A percentile compares a stretch with the other conserved stretches of the same genome.
These are phyloP conservation scores for Leccinum discolor DNA, from an alignment of 1,284 basidiomycete genomes.

Conservation along the genomic window DNA sequence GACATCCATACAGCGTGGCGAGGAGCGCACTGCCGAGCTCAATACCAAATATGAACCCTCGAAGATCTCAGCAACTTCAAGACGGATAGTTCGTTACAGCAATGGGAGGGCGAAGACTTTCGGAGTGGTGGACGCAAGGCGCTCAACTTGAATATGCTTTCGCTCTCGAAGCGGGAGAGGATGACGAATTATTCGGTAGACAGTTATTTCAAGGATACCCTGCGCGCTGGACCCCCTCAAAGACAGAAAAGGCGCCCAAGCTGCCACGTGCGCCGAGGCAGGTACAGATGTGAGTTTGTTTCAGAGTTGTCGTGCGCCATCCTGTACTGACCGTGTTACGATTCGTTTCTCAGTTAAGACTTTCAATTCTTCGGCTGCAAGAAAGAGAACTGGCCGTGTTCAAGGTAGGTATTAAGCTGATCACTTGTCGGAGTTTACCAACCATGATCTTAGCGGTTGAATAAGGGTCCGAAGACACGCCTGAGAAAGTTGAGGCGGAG, in stretches of 20 bases:
- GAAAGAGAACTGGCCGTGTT: conserved; percentile 86
- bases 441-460: conserved; percentile 47
- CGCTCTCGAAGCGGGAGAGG: conserved; percentile 93
- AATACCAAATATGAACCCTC: conserved; percentile 92
- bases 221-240: conserved; percentile 75
- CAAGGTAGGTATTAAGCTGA: conserved; percentile 48
- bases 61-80: conserved; percentile 99
- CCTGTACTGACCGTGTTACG: background rate
- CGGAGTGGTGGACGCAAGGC: conserved; percentile 68
- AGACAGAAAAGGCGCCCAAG: conserved; percentile 84
- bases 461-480: conserved; percentile 75
- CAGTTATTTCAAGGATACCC: conserved; percentile 91
- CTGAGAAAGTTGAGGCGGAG: conserved; percentile 87
- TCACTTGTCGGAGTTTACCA: background rate
- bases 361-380: conserved; percentile 98
- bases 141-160: conserved; percentile 82
- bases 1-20: conserved; percentile 93
- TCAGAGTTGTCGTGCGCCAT: background rate
- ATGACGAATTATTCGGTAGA: conserved; percentile 97
- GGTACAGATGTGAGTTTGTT: conserved; percentile 65
- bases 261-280: conserved; percentile 90
- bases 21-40: conserved; percentile 88
- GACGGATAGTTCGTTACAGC: conserved; percentile 84
- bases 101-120: conserved; percentile 98
- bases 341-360: conserved; percentile 67